Conservation (phyloP, 208 protist species). For the Trypanosoma boissoni region DNA sequence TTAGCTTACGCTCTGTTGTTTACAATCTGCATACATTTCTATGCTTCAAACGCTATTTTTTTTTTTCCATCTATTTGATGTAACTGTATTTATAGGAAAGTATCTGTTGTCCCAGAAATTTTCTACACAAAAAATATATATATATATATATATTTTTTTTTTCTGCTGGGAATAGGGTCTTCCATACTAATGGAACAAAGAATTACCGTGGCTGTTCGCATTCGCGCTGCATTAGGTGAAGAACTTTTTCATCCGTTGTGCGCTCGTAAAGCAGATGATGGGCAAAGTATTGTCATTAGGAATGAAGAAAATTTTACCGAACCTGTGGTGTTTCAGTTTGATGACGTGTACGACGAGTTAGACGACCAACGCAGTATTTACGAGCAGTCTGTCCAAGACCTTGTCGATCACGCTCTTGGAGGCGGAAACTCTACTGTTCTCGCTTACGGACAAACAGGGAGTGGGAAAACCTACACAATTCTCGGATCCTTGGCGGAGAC, state of each 20-base stretch:
- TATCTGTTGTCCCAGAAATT: constrained; percentile 1
- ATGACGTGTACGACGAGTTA: constrained; percentile 79
- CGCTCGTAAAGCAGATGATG: constrained; percentile 66
- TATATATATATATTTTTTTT: constrained; percentile 7
- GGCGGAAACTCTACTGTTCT: constrained; percentile 86
- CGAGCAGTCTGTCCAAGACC: constrained; percentile 76
- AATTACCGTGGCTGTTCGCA: constrained; percentile 79
- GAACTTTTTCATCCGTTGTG: constrained; percentile 77
- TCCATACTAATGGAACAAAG: constrained; percentile 45
- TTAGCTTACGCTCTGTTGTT: too few relatives aligned
- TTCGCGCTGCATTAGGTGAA: constrained; percentile 61
- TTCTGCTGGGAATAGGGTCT: neutral
- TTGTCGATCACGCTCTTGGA: constrained; percentile 75
- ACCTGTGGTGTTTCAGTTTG: constrained; percentile 63
- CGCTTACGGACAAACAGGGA: constrained; percentile 89
- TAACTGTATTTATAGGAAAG: too few relatives aligned
- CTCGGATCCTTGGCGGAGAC: constrained; percentile 56
- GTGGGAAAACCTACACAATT: constrained; percentile 92
- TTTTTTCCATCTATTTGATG: too few relatives aligned
- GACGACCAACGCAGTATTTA: constrained; percentile 81
- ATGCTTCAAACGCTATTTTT: too few relatives aligned
- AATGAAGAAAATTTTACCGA: constrained; percentile 44
- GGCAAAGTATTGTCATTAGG: constrained; percentile 69
- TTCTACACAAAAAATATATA: neutral
- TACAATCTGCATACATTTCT: too few relatives aligned